Percentiles rank a stretch among this genome's conserved stretches.
These are phyloP conservation scores for Cicer chorassanicum DNA, from an alignment of 306 rosid genomes.

Conservation along the genomic window DNA sequence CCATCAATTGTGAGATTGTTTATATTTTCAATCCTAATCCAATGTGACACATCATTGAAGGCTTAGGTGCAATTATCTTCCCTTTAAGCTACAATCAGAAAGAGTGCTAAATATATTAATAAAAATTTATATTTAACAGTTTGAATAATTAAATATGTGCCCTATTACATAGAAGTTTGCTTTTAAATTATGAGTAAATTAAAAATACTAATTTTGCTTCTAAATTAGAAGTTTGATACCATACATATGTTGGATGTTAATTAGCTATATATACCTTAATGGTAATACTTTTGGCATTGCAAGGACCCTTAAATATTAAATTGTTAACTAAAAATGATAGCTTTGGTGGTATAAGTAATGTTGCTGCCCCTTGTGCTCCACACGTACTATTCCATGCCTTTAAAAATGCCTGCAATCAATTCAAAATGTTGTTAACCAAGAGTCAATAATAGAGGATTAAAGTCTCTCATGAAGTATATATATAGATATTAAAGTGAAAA, in stretches of 20 bases:
- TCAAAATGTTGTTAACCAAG: background rate
- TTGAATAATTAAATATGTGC: no score
- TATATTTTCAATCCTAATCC: background rate
- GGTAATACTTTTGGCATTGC: background rate
- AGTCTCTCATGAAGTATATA: no score
- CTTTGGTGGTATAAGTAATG: background rate
- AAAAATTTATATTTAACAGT: no score
- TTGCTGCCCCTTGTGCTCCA: background rate
- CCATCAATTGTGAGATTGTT: constrained; percentile 33
- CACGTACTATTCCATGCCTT: constrained; percentile 4
- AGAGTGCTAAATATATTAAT: no score
- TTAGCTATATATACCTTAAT: background rate
- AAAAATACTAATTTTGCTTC: no score
- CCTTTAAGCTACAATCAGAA: constrained; percentile 26
- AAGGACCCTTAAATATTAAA: background rate
- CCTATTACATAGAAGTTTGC: no score
- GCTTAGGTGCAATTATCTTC: constrained; percentile 18
- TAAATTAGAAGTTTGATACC: no score
- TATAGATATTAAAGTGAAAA: no score
- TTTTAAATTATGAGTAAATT: no score
- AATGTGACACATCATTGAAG: background rate
- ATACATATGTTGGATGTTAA: no score
- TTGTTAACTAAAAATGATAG: background rate
- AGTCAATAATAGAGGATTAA: background rate
- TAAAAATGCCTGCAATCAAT: constrained; percentile 17